These are phyloP conservation scores for Mycena polygramma DNA, from an alignment of 768 basidiomycete species.

Conservation along the genomic window DNA sequence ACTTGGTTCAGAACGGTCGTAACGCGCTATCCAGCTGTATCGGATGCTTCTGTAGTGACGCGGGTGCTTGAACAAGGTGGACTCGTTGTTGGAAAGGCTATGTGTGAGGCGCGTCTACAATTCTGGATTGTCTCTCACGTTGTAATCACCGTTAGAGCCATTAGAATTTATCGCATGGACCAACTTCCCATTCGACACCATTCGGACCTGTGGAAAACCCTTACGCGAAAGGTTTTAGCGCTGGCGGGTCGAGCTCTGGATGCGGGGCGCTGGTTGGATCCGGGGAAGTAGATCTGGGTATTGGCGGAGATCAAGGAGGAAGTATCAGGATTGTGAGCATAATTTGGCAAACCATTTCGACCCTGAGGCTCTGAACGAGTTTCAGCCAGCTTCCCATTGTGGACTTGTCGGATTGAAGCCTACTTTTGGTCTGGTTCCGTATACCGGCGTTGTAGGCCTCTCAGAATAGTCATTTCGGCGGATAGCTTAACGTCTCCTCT, in stretches of 20 bases:
- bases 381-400: conserved; percentile 29
- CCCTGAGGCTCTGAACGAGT: not conserved
- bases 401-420: conserved; percentile 35
- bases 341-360: not conserved
- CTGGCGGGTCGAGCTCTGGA: conserved; percentile 60
- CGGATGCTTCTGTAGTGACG: conserved; percentile 60
- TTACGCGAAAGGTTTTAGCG: conserved; percentile 55
- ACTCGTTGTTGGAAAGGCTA: conserved; percentile 52
- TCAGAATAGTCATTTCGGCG: not conserved
- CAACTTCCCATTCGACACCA: conserved; percentile 52
- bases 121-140: not conserved
- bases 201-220: conserved; percentile 59
- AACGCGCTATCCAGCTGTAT: conserved; percentile 37
- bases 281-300: conserved; percentile 57
- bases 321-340: conserved; percentile 27
- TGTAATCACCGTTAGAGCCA: not conserved
- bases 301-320: conserved; percentile 63
- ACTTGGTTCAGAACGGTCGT: not conserved
- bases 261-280: conserved; percentile 56
- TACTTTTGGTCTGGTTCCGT: conserved; percentile 33
- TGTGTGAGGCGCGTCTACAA: conserved; percentile 48
- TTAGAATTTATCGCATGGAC: conserved; percentile 50
- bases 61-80: conserved; percentile 59
- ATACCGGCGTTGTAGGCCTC: conserved; percentile 32
- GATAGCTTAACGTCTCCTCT: not conserved